These are phyloP conservation scores for Phytophthora sp. DNA, from an alignment of 352 stramenopile genomes.

Conservation along the genomic window DNA sequence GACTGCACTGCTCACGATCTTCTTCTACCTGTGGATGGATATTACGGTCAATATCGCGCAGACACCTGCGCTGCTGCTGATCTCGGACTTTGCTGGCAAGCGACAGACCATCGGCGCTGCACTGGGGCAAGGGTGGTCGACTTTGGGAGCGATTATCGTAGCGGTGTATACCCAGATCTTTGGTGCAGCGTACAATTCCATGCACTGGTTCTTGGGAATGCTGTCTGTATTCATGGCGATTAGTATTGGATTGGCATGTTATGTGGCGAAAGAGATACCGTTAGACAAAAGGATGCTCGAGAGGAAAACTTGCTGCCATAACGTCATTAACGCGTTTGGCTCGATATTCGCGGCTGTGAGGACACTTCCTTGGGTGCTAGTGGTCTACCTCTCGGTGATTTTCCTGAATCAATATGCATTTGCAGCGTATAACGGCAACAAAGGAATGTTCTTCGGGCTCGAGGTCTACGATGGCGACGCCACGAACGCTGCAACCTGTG, in stretches of 20 bases:
- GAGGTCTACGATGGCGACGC: slow-evolving; percentile 51
- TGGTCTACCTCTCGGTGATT: slow-evolving; percentile 42
- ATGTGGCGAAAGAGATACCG: slow-evolving; percentile 38
- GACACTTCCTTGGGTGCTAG: slow-evolving; percentile 26
- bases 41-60: slow-evolving; percentile 63
- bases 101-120: slow-evolving; percentile 55
- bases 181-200: slow-evolving; percentile 49
- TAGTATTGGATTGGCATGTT: slow-evolving; percentile 35
- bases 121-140: slow-evolving; percentile 54
- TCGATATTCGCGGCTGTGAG: slow-evolving; percentile 36
- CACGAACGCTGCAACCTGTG: slow-evolving; percentile 33
- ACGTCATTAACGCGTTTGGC: slow-evolving; percentile 26
- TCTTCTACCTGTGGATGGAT: slow-evolving; percentile 76
- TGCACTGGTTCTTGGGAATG: slow-evolving; percentile 64
- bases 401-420: slow-evolving; percentile 60
- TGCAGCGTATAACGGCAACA: slow-evolving; percentile 64
- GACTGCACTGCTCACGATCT: slow-evolving; percentile 54
- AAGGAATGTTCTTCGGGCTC: slow-evolving; percentile 68
- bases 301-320: slow-evolving; percentile 18
- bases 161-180: slow-evolving; percentile 57
- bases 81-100: slow-evolving; percentile 62
- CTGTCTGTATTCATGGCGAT: slow-evolving; percentile 46
- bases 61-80: slow-evolving; percentile 49
- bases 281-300: slow-evolving; percentile 19
- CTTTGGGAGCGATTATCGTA: slow-evolving; percentile 51